Conservation (phyloP, 2,329 filamentous ascomycete genomes). For the Harringtonia lauricola region DNA sequence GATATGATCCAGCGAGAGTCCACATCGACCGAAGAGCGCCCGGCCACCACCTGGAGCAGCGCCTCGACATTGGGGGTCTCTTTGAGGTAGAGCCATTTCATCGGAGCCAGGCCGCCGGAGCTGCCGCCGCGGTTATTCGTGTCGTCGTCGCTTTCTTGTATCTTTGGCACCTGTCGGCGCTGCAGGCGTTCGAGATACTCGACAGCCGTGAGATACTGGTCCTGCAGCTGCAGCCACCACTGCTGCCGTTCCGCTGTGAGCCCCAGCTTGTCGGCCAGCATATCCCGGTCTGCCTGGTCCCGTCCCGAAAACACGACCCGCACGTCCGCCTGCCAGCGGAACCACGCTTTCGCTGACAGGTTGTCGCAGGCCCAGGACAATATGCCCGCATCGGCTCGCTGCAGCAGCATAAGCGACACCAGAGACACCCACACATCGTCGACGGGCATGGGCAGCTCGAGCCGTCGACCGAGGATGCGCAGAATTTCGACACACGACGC, state of each 20-base stretch:
- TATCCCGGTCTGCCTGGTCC: background rate
- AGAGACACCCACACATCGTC: conserved; percentile 12
- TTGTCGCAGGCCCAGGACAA: conserved; percentile 12
- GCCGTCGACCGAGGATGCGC: conserved; percentile 12
- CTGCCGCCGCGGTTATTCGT: too few relatives aligned
- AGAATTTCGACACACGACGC: conserved; percentile 11
- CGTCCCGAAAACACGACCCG: conserved; percentile 4
- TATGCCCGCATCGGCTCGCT: conserved; percentile 5
- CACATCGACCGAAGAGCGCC: too few relatives aligned
- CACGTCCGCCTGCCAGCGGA: conserved; percentile 12
- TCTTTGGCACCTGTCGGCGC: background rate
- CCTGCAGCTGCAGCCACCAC: conserved; percentile 5
- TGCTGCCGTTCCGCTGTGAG: conserved; percentile 4
- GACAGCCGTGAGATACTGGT: background rate
- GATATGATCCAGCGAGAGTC: too few relatives aligned
- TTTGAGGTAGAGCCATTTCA: conserved; percentile 10
- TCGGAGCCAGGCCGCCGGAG: background rate
- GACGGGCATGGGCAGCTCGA: conserved; percentile 6
- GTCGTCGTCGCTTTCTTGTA: too few relatives aligned
- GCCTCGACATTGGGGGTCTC: too few relatives aligned
- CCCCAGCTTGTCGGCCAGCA: background rate
- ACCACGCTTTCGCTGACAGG: conserved; percentile 8
- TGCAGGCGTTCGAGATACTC: conserved; percentile 4
- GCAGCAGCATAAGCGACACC: conserved; percentile 7
- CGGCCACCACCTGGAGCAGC: too few relatives aligned